Base-by-base conservation (phyloP, 805 yeast species). In the Kuraishia floccosa region DNA sequence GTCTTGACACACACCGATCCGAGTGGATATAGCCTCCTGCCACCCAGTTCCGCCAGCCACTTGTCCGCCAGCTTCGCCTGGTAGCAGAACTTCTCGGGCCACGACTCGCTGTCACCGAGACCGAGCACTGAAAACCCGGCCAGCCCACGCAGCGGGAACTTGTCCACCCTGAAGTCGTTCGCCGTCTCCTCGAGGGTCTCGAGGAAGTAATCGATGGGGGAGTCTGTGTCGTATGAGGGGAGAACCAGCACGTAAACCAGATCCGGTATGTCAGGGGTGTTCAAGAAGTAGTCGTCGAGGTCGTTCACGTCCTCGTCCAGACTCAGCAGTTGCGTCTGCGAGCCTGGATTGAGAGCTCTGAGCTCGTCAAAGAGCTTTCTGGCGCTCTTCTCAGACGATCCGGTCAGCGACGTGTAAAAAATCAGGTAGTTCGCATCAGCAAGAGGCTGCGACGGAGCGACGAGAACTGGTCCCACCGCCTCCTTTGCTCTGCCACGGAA, bases 151-250 rank as follows among this genome's bases (percentile, higher is more conserved):
- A 86, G 58, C 3, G 96, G 95, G 40, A 72, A 76, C 38, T 82
- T 82, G 47, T 85, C 94, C 21, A 86, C 70, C 41, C 96, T 65
- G 58, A 84, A 84, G 51, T 86, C 96, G 38, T 78, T 77, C 37
- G 72, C 72, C 2, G 93, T 84, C 33, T 86, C 96, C 39, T 72
- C 65, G 40, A 86, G 60, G 27, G 82, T 75, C 43, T 83, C 93
- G 34, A 86, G 58, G 51, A 85, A 84, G 47, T 74, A 87, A 52
- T 86, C 96, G 20, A 87, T 65, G 10, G 96, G 96, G 2, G 93
- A 82, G 50, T 86, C 96, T 1, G 87, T 81, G 40, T 85, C 96
- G 48, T 86, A 86, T 0, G 95, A 84, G 2, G 96, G 96, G 20
- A 86, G 60, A 11, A 86, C 83, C 35, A 86, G 40, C 23, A 87